A percentile compares a stretch with the other conserved stretches of the same genome.
Evolutionary conservation across 139 green algal genomes (phyloP).

Genomic region (Chlorella sp.): DNA sequence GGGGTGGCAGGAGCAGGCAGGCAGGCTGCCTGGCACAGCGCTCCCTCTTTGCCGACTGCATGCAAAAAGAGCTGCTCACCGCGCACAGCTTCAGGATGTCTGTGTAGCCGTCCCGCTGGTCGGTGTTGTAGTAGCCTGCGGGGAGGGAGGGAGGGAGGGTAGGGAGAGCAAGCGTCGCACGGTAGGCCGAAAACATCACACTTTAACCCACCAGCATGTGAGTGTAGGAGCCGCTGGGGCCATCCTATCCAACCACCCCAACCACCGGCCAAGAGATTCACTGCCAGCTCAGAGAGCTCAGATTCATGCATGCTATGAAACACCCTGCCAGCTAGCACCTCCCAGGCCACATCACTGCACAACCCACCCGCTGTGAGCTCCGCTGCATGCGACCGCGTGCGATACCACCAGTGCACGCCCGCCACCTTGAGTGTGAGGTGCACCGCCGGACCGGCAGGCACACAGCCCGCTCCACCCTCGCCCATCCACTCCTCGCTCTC

Average conservation of each 20-base stretch:
- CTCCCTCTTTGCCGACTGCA: too few relatives aligned
- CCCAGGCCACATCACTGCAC: background rate
- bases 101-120: slow-evolving; percentile 83
- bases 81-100: slow-evolving; percentile 76
- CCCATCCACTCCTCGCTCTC: slow-evolving; percentile 30
- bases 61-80: background rate
- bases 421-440: slow-evolving; percentile 64
- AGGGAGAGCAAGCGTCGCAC: too few relatives aligned
- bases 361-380: slow-evolving; percentile 87
- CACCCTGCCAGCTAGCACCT: background rate
- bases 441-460: slow-evolving; percentile 19
- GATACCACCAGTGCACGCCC: slow-evolving; percentile 95
- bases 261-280: too few relatives aligned
- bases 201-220: too few relatives aligned
- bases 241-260: too few relatives aligned
- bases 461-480: background rate
- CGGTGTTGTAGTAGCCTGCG: slow-evolving; percentile 94
- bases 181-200: too few relatives aligned
- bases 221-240: too few relatives aligned
- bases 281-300: too few relatives aligned
- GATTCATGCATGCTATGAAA: too few relatives aligned
- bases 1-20: background rate
- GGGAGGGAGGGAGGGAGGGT: too few relatives aligned
- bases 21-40: background rate
- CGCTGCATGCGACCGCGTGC: slow-evolving; percentile 85